Percentiles rank a stretch among this genome's conserved stretches.
Conservation (phyloP, 768 basidiomycete genomes). For the Mycena galericulata region DNA sequence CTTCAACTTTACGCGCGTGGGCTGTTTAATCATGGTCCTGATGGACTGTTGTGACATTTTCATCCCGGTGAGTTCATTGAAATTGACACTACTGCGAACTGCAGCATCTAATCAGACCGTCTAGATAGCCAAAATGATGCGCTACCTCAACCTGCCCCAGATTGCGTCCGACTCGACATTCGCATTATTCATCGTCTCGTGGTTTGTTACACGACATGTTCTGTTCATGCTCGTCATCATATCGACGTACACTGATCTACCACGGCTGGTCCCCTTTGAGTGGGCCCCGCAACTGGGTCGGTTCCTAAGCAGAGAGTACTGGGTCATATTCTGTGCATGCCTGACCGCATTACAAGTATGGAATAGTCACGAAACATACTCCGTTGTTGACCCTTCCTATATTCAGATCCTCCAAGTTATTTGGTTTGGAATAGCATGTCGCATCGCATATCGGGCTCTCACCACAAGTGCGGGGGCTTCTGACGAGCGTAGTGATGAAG, state of each 20-base stretch:
- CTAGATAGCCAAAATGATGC: conserved; percentile 93
- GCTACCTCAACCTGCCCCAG: conserved; percentile 78
- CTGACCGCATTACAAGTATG: conserved; percentile 74
- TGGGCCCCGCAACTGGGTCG: conserved; percentile 72
- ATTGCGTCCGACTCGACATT: conserved; percentile 81
- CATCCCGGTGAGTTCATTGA: conserved; percentile 74
- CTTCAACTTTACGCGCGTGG: conserved; percentile 88
- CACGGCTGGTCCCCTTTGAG: conserved; percentile 58
- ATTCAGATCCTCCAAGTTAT: conserved; percentile 77
- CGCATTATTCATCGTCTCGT: conserved; percentile 85
- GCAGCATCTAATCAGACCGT: conserved; percentile 42
- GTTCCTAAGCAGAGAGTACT: conserved; percentile 63
- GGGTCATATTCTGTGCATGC: conserved; percentile 63
- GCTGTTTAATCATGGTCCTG: conserved; percentile 88
- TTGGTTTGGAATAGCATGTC: conserved; percentile 91
- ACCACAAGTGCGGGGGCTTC: conserved; percentile 78
- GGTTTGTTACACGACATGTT: conserved; percentile 91
- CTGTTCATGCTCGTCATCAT: conserved; percentile 81
- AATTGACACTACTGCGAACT: conserved; percentile 60
- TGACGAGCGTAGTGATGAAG: conserved; percentile 90
- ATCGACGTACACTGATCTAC: conserved; percentile 66
- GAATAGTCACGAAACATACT: conserved; percentile 2
- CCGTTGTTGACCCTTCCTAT: conserved; percentile 19
- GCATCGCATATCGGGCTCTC: conserved; percentile 85
- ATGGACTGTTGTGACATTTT: conserved; percentile 97